Base-by-base conservation (phyloP, 495 filamentous ascomycete species). In the Chaetomidium leptoderma region DNA sequence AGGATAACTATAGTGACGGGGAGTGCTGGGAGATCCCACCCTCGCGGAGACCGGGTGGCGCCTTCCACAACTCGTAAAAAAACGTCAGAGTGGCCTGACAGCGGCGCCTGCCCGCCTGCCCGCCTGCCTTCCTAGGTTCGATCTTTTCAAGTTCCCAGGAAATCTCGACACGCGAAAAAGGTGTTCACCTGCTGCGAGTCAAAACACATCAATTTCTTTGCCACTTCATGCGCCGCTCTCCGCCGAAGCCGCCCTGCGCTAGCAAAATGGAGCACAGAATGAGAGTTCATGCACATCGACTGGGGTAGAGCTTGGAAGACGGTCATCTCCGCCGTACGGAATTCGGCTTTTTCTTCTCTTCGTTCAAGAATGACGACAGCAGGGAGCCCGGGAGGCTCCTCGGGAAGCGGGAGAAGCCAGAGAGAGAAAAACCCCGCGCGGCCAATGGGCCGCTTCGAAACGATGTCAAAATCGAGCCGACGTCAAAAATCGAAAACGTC, bases 401-500 rank as follows among this genome's bases (percentile, higher is more conserved):
- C n/a, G n/a, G n/a, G n/a, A n/a, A n/a, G n/a, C 26, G 11, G 19
- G 35, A 37, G 16, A 37, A 43, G 36, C 49, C 19, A 35, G 26
- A 21, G 24, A 16, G n/a, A n/a, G n/a, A n/a, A n/a, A n/a, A n/a
- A n/a, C 19, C 17, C 14, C 19, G 17, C 19, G 32, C 47, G 17
- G 16, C 48, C 48, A 51, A 51, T 50, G 14, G 48, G 32, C 33
- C 16, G 17, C 48, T 26, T n/a, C 48, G 32, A 29, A 43, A 30
- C 36, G 26, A 30, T 39, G 54, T 59, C 29, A 16, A n/a, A n/a
- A n/a, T n/a, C n/a, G n/a, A n/a, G n/a, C n/a, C n/a, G n/a, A n/a
- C n/a, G n/a, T n/a, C 64, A 35, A 47, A 58, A 54, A 26, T 59
- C 42, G 52, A 35, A n/a, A 14, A 51, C 24, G 58, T 66, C 61